Evolutionary conservation across 768 basidiomycete genomes (phyloP).

Genomic region (Mycena amicta): DNA sequence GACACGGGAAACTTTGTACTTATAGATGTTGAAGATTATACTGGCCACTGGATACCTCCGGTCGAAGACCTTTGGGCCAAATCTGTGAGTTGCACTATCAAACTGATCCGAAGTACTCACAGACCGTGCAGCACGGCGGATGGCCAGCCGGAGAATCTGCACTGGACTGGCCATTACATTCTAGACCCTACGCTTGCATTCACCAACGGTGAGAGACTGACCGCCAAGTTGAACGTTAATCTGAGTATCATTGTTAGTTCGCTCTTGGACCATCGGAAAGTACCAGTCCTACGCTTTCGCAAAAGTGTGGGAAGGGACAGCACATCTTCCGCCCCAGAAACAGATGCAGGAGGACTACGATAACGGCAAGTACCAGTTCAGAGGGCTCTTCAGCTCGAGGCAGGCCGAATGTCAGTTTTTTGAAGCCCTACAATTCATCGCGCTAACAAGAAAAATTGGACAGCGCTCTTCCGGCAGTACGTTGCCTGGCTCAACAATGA

Average conservation of each 20-base stretch:
- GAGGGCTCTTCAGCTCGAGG: constrained; percentile 21
- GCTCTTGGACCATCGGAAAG: constrained; percentile 26
- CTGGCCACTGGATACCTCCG: constrained; percentile 36
- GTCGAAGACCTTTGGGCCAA: constrained; percentile 31
- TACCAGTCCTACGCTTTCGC: constrained; percentile 30
- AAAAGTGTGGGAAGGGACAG: constrained; percentile 31
- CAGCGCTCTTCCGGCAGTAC: constrained; percentile 26
- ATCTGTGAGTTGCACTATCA: constrained; percentile 7
- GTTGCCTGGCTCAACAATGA: constrained; percentile 32
- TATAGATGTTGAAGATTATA: constrained; percentile 17
- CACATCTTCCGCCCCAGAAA: constrained; percentile 24
- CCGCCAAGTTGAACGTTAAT: background rate
- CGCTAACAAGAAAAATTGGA: too few relatives aligned
- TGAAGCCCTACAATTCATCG: background rate
- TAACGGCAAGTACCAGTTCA: constrained; percentile 18
- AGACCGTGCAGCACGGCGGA: constrained; percentile 9
- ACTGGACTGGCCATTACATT: constrained; percentile 35
- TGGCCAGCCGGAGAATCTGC: constrained; percentile 22
- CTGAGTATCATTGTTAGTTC: constrained; percentile 12
- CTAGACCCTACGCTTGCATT: constrained; percentile 38
- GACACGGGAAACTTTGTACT: background rate
- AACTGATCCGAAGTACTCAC: background rate
- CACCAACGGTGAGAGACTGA: constrained; percentile 10
- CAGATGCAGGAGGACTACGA: constrained; percentile 25
- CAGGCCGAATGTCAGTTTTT: constrained; percentile 22